Conservation (phyloP, 2,329 filamentous ascomycete genomes). For the Teratosphaeriaceae sp. region DNA sequence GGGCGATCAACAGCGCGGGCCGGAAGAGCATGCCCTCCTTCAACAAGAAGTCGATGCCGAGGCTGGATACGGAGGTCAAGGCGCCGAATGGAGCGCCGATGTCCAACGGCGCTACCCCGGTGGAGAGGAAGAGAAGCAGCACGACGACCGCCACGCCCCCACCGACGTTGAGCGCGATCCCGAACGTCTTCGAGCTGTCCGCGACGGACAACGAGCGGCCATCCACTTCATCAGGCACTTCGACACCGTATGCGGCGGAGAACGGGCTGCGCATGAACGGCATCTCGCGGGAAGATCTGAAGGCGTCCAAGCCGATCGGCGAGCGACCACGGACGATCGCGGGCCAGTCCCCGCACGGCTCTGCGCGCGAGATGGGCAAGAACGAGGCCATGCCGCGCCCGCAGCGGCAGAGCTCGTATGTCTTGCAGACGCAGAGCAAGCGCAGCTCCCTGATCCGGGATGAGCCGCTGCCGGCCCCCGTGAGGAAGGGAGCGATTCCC, state of each 20-base stretch:
- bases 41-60: slow-evolving; percentile 17
- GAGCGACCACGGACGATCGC: slow-evolving; percentile 23
- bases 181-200: slow-evolving; percentile 20
- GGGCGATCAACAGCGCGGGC: slow-evolving; percentile 25
- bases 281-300: slow-evolving; percentile 20
- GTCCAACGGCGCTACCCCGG: slow-evolving; percentile 5
- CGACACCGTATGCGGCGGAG: slow-evolving; percentile 15
- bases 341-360: slow-evolving; percentile 5
- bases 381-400: slow-evolving; percentile 5
- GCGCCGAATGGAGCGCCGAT: slow-evolving; percentile 8
- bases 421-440: background rate
- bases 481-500: slow-evolving; percentile 2
- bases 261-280: slow-evolving; percentile 29
- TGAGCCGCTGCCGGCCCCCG: background rate
- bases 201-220: slow-evolving; percentile 20
- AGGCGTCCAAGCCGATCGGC: slow-evolving; percentile 8
- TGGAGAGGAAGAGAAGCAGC: slow-evolving; percentile 5
- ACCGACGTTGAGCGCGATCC: slow-evolving; percentile 3
- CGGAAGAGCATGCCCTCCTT: slow-evolving; percentile 23
- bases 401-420: slow-evolving; percentile 3
- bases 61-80: slow-evolving; percentile 16
- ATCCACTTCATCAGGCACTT: slow-evolving; percentile 16
- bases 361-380: slow-evolving; percentile 4
- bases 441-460: slow-evolving; percentile 1
- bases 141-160: slow-evolving; percentile 7